Evolutionary conservation across 345 rosid species (phyloP).

Genomic region (Syzygium aromaticum): DNA sequence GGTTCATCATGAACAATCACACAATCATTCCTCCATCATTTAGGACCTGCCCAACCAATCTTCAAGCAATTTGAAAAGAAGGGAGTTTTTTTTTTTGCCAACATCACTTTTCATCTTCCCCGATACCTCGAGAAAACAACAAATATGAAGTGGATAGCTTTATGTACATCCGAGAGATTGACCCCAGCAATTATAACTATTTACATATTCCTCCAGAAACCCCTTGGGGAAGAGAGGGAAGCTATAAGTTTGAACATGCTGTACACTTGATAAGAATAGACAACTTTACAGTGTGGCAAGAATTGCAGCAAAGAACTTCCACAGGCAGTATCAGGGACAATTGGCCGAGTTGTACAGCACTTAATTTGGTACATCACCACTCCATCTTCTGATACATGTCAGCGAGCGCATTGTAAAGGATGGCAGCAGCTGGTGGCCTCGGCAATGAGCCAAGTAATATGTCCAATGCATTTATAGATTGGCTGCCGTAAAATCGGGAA

Average conservation of each 20-base stretch:
- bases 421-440: slow-evolving; percentile 77
- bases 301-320: not conserved
- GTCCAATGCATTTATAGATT: slow-evolving; percentile 59
- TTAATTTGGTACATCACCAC: slow-evolving; percentile 14
- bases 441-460: slow-evolving; percentile 81
- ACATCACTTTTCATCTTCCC: not conserved
- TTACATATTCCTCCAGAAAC: not conserved
- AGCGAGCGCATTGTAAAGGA: slow-evolving; percentile 64
- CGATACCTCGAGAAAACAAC: not conserved
- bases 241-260: not conserved
- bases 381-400: slow-evolving; percentile 58
- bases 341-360: not conserved
- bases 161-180: not conserved
- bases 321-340: not conserved
- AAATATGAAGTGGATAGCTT: not conserved
- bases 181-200: not conserved
- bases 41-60: not conserved
- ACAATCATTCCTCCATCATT: not conserved
- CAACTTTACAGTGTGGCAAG: not conserved
- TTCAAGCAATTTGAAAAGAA: not conserved
- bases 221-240: not conserved
- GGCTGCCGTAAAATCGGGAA: slow-evolving; percentile 80
- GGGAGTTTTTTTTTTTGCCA: not conserved
- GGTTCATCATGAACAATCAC: not conserved
- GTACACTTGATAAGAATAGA: slow-evolving; percentile 5